Evolutionary conservation across 306 rosid species (phyloP), one percentile per base, ranked within the genome.

Genomic region (Sesbania bispinosa): DNA sequence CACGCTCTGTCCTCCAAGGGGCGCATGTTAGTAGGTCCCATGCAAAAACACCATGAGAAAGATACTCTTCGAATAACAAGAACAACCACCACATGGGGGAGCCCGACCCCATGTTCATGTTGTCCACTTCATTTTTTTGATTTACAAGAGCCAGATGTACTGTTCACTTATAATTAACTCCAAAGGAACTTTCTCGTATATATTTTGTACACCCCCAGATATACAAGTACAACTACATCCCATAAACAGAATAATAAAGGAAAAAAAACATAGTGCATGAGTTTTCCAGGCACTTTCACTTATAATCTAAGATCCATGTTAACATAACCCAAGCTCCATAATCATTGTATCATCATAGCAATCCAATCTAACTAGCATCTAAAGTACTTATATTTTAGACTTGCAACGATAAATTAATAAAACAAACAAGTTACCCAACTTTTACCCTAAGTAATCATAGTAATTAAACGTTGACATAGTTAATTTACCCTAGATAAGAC

Each of bases 1-100:
- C 87, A 84, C 67, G 74, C 67, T 64, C 63, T 54, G 54, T 57
- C 55, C 65, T 39, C 57, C 30, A 36, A 20, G 69, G 67, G 76
- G 67, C 32, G 84, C 93, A 87, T 78, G 86, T 82, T 84, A 82
- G 84, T 67, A 76, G 96, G 71, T 52, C 89, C 89, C 85, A 47
- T 35, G 73, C 67, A 58, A 61, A 53, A 61, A 76, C 15, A 47
- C 67, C 79, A 30, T 71, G 76, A 51, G 71, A 73, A 82, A 83
- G 85, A 85, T 83, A 83, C 84, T 76, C 84, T 69, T 78, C 42
- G n/a, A n/a, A n/a, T n/a, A n/a, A n/a, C 36, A 76, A 77, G 60
- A 69, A 62, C 82, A 77, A 82, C 87, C 75, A 73, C 88, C 93
- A 82, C 91, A 86, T 87, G 90, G 77, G 61, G 68, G 76, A n/a